Conservation (phyloP, 169 alveolate species). For the Amoebophrya sp. region DNA sequence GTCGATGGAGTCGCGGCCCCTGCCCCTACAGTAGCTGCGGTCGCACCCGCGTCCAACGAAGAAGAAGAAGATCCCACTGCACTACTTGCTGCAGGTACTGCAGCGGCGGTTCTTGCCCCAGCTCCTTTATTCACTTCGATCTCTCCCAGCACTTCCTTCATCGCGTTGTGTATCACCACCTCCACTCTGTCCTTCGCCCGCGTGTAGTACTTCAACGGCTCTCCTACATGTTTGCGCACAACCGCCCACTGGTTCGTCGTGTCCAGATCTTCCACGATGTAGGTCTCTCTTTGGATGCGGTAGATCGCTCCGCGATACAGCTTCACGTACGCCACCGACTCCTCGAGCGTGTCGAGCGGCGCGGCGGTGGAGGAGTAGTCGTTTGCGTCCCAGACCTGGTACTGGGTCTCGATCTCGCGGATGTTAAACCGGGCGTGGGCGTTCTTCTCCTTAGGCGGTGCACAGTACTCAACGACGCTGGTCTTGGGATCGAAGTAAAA, state of each 20-base stretch:
- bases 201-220: not conserved
- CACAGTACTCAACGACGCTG: not conserved
- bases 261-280: not conserved
- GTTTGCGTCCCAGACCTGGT: not conserved
- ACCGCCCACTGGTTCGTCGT: not conserved
- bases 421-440: not conserved
- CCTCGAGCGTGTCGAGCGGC: not conserved
- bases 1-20: too few species aligned
- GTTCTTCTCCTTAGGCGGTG: not conserved
- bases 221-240: not conserved
- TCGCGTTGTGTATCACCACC: not conserved
- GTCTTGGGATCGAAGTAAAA: not conserved
- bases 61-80: too few species aligned
- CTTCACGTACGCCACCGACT: not conserved
- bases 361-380: not conserved
- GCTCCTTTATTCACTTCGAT: too few species aligned
- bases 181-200: not conserved
- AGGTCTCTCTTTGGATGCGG: not conserved
- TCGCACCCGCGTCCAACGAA: too few species aligned
- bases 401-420: not conserved
- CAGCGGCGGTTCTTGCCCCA: too few species aligned
- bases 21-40: too few species aligned
- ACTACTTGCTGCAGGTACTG: too few species aligned
- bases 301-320: not conserved
- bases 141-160: not conserved